Percentiles rank a stretch among this genome's conserved stretches.
Conservation (phyloP, 768 basidiomycete genomes). For the Paxillus ammoniavirescens region DNA sequence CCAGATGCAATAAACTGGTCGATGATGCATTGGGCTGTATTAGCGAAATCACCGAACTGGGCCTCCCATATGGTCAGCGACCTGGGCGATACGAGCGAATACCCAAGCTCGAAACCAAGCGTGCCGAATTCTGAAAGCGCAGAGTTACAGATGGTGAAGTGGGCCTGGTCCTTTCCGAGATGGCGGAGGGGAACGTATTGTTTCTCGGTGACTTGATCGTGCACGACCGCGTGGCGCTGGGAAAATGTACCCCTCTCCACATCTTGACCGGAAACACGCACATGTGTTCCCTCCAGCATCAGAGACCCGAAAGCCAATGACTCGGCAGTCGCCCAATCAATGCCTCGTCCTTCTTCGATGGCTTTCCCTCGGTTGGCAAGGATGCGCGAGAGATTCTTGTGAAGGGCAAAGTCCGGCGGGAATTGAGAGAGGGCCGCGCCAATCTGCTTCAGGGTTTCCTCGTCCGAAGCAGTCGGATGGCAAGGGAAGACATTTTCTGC, state of each 20-base stretch:
- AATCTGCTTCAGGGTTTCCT: slow-evolving; percentile 74
- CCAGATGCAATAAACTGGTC: slow-evolving; percentile 96
- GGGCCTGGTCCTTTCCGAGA: slow-evolving; percentile 77
- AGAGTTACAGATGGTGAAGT: slow-evolving; percentile 91
- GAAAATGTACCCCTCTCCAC: slow-evolving; percentile 98
- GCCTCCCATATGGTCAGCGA: slow-evolving; percentile 93
- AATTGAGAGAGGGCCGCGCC: slow-evolving; percentile 81
- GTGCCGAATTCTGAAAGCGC: slow-evolving; percentile 89
- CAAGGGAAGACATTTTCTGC: slow-evolving; percentile 88
- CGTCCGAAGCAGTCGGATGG: slow-evolving; percentile 75
- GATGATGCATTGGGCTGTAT: slow-evolving; percentile 93
- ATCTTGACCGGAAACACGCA: slow-evolving; percentile 92
- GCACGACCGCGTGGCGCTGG: slow-evolving; percentile 92
- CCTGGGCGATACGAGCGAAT: slow-evolving; percentile 92
- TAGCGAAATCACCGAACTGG: slow-evolving; percentile 94
- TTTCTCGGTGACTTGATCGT: slow-evolving; percentile 88
- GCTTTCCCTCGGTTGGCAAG: slow-evolving; percentile 80
- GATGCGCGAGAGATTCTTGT: slow-evolving; percentile 90
- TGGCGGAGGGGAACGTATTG: slow-evolving; percentile 86
- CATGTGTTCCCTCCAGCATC: slow-evolving; percentile 84
- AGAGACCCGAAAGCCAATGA: slow-evolving; percentile 90
- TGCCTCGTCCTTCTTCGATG: slow-evolving; percentile 81
- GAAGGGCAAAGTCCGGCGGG: slow-evolving; percentile 79
- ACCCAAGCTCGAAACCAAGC: slow-evolving; percentile 94
- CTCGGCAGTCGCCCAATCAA: slow-evolving; percentile 97